Percentiles rank a stretch among this genome's conserved stretches.
phyloP scores from a whole-genome alignment of 2,329 filamentous ascomycete species.

The Alternaria longipes region DNA sequence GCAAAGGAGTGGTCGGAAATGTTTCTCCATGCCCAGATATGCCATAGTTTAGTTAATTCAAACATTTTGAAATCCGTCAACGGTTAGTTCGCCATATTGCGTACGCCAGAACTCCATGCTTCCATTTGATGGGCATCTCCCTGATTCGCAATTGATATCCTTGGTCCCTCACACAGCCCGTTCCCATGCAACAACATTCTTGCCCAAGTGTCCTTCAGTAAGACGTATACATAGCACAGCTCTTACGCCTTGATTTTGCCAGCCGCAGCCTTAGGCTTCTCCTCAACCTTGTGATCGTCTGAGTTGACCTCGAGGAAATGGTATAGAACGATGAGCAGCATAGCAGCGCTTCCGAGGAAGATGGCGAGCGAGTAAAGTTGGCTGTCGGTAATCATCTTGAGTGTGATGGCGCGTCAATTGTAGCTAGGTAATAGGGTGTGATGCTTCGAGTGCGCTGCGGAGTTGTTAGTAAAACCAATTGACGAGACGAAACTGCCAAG shows the following conservation, averaged over 20 bases:
- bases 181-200: not conserved
- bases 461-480: constrained; percentile 23
- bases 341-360: constrained; percentile 87
- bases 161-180: not conserved
- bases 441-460: constrained; percentile 24
- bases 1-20: not conserved
- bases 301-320: constrained; percentile 97
- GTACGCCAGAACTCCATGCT: constrained; percentile 18
- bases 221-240: not conserved
- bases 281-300: constrained; percentile 57
- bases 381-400: constrained; percentile 91
- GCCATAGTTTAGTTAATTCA: not conserved
- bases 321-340: constrained; percentile 93
- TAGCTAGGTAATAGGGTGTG: constrained; percentile 17
- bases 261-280: constrained; percentile 39
- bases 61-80: not conserved
- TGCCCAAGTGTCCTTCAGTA: not conserved
- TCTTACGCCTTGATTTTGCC: constrained; percentile 41
- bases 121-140: not conserved
- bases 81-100: not conserved
- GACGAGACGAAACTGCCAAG: not conserved
- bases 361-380: constrained; percentile 91
- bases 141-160: constrained; percentile 3
- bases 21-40: not conserved
- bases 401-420: constrained; percentile 40